A percentile compares a stretch with the other conserved stretches of the same genome.
Evolutionary conservation across 495 filamentous ascomycete species (phyloP).

Genomic region (Penicillium egyptiacum): DNA sequence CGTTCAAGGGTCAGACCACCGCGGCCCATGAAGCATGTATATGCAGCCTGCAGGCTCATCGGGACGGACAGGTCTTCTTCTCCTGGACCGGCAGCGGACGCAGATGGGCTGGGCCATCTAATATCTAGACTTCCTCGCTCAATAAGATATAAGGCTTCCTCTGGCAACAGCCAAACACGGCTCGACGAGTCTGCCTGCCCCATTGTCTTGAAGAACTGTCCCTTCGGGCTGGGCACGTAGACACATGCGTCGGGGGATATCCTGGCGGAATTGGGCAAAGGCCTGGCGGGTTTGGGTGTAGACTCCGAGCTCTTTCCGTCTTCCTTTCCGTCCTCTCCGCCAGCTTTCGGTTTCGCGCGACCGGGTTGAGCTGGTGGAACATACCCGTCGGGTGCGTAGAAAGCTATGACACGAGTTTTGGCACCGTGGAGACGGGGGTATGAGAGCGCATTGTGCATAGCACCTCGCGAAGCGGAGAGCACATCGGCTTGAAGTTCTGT

Average conservation of each 20-base stretch:
- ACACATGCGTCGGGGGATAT: slow-evolving; percentile 44
- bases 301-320: slow-evolving; percentile 18
- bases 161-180: slow-evolving; percentile 79
- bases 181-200: slow-evolving; percentile 57
- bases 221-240: slow-evolving; percentile 46
- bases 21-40: slow-evolving; percentile 70
- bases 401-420: slow-evolving; percentile 54
- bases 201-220: slow-evolving; percentile 56
- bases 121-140: slow-evolving; percentile 85
- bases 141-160: slow-evolving; percentile 85
- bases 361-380: slow-evolving; percentile 20
- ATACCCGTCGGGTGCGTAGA: slow-evolving; percentile 46
- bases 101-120: slow-evolving; percentile 63
- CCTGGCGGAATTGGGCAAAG: slow-evolving; percentile 20
- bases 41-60: slow-evolving; percentile 87
- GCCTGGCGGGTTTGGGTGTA: slow-evolving; percentile 17
- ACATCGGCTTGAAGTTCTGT: slow-evolving; percentile 74
- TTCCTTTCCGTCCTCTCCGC: too few relatives aligned
- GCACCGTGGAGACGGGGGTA: slow-evolving; percentile 65
- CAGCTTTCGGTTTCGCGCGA: slow-evolving; percentile 10
- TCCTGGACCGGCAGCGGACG: slow-evolving; percentile 2
- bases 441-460: slow-evolving; percentile 85
- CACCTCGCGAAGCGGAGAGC: slow-evolving; percentile 76
- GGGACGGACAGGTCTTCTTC: slow-evolving; percentile 63
- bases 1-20: slow-evolving; percentile 72